A percentile compares a stretch with the other conserved stretches of the same genome.
phyloP scores from a whole-genome alignment of 2,329 filamentous ascomycete genomes.

The Penicillium fuscoglaucum region DNA sequence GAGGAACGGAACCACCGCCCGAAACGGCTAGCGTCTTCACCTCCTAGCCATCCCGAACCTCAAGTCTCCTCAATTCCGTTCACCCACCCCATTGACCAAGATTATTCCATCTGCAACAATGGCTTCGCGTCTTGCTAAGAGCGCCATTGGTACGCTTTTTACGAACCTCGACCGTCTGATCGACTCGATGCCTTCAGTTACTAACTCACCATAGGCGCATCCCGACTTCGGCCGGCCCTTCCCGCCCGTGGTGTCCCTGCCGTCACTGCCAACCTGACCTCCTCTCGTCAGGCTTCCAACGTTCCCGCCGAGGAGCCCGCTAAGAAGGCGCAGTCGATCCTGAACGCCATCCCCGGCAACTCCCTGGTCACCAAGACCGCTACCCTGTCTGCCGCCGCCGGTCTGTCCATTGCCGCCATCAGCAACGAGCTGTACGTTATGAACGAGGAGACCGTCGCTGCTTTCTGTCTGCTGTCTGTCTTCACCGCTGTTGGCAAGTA shows the following conservation, averaged over 20 bases:
- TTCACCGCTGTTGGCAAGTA: slow-evolving; percentile 93
- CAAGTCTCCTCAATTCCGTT: slow-evolving; percentile 44
- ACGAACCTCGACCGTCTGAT: slow-evolving; percentile 25
- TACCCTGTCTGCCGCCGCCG: slow-evolving; percentile 89
- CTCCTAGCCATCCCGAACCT: slow-evolving; percentile 43
- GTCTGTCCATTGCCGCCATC: slow-evolving; percentile 88
- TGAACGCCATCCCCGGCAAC: slow-evolving; percentile 90
- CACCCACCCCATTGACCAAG: slow-evolving; percentile 47
- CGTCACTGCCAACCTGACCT: slow-evolving; percentile 66
- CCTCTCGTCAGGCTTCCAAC: slow-evolving; percentile 70
- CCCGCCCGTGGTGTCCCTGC: slow-evolving; percentile 70
- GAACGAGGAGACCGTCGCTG: slow-evolving; percentile 97
- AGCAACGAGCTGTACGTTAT: slow-evolving; percentile 99
- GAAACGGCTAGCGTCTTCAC: slow-evolving; percentile 38
- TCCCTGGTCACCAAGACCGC: slow-evolving; percentile 93
- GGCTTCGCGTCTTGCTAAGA: slow-evolving; percentile 96
- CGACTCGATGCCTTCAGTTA: slow-evolving; percentile 28
- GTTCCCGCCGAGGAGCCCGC: slow-evolving; percentile 86
- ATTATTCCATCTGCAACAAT: slow-evolving; percentile 69
- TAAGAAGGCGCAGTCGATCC: slow-evolving; percentile 93
- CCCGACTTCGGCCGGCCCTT: slow-evolving; percentile 82
- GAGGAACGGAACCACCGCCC: slow-evolving; percentile 25
- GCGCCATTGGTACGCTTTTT: slow-evolving; percentile 78
- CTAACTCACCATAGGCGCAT: slow-evolving; percentile 66
- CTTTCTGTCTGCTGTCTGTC: slow-evolving; percentile 87